phyloP scores from a whole-genome alignment of 2,329 filamentous ascomycete genomes.

The Microdochium trichocladiopsis region DNA sequence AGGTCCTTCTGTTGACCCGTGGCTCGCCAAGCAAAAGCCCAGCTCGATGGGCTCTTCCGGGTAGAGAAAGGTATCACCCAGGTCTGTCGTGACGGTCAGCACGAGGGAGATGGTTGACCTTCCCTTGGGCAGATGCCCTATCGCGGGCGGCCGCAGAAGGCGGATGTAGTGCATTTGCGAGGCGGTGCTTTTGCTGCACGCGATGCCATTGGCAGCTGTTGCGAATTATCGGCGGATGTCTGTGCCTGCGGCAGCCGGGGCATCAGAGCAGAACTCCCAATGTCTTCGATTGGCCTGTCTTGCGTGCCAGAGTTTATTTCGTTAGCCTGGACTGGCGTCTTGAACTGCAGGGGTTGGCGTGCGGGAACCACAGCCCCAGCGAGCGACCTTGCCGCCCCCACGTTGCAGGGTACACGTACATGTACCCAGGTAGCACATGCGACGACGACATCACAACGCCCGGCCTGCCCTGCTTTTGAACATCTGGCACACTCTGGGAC shows the following conservation, averaged over 20 bases:
- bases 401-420: too few species aligned
- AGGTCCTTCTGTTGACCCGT: not conserved
- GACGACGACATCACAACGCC: too few species aligned
- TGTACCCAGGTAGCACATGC: too few species aligned
- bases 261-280: too few species aligned
- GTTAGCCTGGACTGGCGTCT: not conserved
- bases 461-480: too few species aligned
- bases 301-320: not conserved
- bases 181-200: too few species aligned
- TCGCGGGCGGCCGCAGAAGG: conserved; percentile 38
- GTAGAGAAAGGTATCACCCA: conserved; percentile 47
- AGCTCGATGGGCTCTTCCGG: conserved; percentile 37
- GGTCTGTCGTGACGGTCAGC: conserved; percentile 49
- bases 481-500: too few species aligned
- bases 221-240: too few species aligned
- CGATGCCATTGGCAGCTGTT: too few species aligned
- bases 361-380: not conserved
- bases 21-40: conserved; percentile 3
- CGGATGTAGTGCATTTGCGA: conserved; percentile 49
- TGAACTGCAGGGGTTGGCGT: not conserved
- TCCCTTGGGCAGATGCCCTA: conserved; percentile 15
- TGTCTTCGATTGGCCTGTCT: too few species aligned
- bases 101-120: conserved; percentile 26
- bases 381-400: too few species aligned
- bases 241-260: too few species aligned